phyloP scores from a whole-genome alignment of 176 grass and related monocot genomes.

The Dendrocalamus sinicus region DNA sequence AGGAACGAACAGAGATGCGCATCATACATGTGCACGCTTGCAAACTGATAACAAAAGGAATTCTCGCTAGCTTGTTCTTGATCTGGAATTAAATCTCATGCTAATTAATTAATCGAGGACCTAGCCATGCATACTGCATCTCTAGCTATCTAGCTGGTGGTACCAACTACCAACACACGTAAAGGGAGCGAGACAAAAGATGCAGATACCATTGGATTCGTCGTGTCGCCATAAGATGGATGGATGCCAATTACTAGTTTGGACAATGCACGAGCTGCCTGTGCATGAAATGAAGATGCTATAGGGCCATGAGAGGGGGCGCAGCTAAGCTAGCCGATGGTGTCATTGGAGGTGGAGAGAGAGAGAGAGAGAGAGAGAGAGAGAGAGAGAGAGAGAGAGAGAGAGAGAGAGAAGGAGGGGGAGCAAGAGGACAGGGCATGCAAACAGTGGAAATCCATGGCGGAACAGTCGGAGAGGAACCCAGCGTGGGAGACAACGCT shows the following conservation, averaged over 20 bases:
- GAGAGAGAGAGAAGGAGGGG: not conserved
- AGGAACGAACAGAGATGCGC: not conserved
- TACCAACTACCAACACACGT: not conserved
- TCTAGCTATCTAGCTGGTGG: not conserved
- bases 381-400: not conserved
- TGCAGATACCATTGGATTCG: not conserved
- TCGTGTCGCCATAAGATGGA: not conserved
- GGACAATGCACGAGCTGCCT: slow-evolving; percentile 1
- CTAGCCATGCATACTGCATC: not conserved
- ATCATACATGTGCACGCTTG: not conserved
- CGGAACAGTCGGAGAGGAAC: slow-evolving; percentile 11
- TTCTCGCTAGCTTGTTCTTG: not conserved
- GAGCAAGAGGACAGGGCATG: not conserved
- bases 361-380: not conserved
- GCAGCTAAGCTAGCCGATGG: not conserved
- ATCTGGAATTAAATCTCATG: not conserved
- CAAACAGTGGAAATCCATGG: slow-evolving; percentile 10
- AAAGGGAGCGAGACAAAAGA: not conserved
- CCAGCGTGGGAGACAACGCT: not conserved
- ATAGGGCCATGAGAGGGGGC: not conserved
- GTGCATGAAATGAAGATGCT: slow-evolving; percentile 37
- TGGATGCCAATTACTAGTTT: not conserved
- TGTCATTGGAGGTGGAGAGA: not conserved
- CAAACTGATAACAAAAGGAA: not conserved
- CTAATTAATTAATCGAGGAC: not conserved